These are phyloP conservation scores for Globisporangium polare DNA, from an alignment of 352 stramenopile species.

Conservation along the genomic window DNA sequence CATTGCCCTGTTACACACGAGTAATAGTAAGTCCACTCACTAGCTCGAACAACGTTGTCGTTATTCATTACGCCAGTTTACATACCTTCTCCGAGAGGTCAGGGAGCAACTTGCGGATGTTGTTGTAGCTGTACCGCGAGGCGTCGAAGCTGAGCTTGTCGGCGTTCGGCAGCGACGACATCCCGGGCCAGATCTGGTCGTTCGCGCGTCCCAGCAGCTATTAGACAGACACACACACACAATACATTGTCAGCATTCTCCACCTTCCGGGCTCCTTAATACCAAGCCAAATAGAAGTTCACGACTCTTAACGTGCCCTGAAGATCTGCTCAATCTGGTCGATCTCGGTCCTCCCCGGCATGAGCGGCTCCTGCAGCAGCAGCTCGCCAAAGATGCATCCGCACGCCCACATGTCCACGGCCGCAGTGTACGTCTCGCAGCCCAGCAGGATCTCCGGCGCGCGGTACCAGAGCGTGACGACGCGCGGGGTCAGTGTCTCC, in stretches of 20 bases:
- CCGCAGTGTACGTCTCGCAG: slow-evolving; percentile 74
- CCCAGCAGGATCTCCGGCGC: slow-evolving; percentile 92
- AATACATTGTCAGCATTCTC: background rate
- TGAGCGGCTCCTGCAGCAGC: slow-evolving; percentile 48
- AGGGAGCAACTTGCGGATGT: slow-evolving; percentile 29
- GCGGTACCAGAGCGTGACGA: slow-evolving; percentile 95
- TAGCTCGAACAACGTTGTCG: background rate
- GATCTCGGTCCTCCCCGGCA: slow-evolving; percentile 58
- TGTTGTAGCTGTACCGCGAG: slow-evolving; percentile 32
- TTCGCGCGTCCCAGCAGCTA: slow-evolving; percentile 58
- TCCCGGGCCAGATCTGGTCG: slow-evolving; percentile 55
- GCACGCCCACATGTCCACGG: slow-evolving; percentile 90
- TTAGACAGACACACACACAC: background rate
- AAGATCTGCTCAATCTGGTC: slow-evolving; percentile 77
- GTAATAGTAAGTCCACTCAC: slow-evolving; percentile 13
- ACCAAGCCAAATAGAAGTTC: too few species aligned
- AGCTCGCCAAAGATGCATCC: slow-evolving; percentile 67
- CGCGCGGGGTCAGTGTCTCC: slow-evolving; percentile 57
- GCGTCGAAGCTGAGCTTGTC: slow-evolving; percentile 36
- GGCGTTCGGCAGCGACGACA: slow-evolving; percentile 36
- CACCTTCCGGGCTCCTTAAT: too few species aligned
- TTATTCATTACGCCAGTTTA: too few species aligned
- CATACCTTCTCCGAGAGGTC: slow-evolving; percentile 37
- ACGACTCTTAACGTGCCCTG: too few species aligned
- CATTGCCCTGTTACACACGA: slow-evolving; percentile 25